Conservation (phyloP, 345 rosid genomes). For the Eucalyptus microcorys region DNA sequence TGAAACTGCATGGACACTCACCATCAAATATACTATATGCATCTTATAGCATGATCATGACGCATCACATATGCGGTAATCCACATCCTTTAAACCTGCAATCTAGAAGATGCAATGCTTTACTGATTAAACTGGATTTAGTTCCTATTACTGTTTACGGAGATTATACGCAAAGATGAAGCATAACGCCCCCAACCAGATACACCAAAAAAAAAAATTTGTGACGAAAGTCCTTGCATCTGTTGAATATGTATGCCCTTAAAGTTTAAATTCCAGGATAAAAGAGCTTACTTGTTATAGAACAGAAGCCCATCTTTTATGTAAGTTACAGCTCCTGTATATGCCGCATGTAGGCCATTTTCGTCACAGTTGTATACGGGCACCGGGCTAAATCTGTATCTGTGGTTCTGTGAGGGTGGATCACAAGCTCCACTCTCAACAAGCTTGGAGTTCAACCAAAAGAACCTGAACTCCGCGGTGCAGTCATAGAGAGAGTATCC, state of each 20-base stretch:
- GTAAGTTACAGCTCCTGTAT: conserved; percentile 52
- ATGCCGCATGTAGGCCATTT: conserved; percentile 55
- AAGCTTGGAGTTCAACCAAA: conserved; percentile 86
- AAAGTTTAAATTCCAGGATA: neutral
- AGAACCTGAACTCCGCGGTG: conserved; percentile 85
- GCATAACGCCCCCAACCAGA: neutral
- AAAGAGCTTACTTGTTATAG: conserved; percentile 69
- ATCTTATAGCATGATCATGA: neutral
- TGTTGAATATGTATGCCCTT: neutral
- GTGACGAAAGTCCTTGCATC: neutral
- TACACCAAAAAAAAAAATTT: neutral
- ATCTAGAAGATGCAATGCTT: neutral
- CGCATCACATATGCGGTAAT: neutral
- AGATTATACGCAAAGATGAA: neutral
- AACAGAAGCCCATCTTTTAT: conserved; percentile 80
- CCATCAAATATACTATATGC: neutral
- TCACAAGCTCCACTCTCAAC: conserved; percentile 79
- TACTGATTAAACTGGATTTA: neutral
- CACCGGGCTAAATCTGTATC: conserved; percentile 52
- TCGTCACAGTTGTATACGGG: conserved; percentile 62
- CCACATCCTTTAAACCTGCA: conserved; percentile 6
- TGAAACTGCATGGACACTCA: neutral
- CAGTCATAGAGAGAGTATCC: conserved; percentile 89
- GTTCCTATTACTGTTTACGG: neutral
- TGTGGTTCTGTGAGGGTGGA: conserved; percentile 61